Conservation (phyloP, 768 basidiomycete species). For the Boletus speciosus region DNA sequence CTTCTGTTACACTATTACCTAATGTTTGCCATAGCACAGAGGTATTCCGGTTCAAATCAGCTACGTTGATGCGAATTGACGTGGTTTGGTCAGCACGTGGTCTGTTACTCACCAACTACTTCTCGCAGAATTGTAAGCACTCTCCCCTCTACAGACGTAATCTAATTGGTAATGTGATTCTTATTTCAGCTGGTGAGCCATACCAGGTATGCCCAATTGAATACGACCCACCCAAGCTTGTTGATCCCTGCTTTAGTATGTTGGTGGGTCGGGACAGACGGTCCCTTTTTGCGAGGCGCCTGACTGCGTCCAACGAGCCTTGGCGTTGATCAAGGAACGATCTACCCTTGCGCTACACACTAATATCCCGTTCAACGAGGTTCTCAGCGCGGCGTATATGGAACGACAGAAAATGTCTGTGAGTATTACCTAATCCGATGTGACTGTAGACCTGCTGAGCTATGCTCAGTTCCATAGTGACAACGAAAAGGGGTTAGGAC, state of each 20-base stretch:
- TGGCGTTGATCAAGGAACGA: slow-evolving; percentile 55
- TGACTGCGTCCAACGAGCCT: slow-evolving; percentile 54
- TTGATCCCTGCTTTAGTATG: slow-evolving; percentile 50
- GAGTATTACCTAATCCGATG: slow-evolving; percentile 19
- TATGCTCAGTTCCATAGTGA: slow-evolving; percentile 71
- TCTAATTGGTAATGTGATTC: not conserved
- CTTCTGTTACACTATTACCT: slow-evolving; percentile 5
- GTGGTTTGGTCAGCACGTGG: slow-evolving; percentile 53
- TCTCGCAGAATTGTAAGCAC: slow-evolving; percentile 75
- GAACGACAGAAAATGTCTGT: slow-evolving; percentile 83
- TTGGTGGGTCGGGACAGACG: slow-evolving; percentile 73
- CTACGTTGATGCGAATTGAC: slow-evolving; percentile 4
- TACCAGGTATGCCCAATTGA: slow-evolving; percentile 53
- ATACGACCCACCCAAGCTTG: not conserved
- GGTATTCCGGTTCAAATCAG: slow-evolving; percentile 36
- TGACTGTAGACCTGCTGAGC: slow-evolving; percentile 3
- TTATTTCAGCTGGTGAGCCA: slow-evolving; percentile 65
- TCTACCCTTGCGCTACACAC: slow-evolving; percentile 43
- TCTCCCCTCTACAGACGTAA: not conserved
- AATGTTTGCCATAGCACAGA: slow-evolving; percentile 53
- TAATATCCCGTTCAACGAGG: slow-evolving; percentile 61
- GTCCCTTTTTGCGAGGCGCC: slow-evolving; percentile 61
- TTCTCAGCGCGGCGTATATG: slow-evolving; percentile 82
- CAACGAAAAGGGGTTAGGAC: slow-evolving; percentile 68
- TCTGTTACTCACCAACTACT: slow-evolving; percentile 70